These are phyloP conservation scores for Ascochyta lentis DNA, from an alignment of 2,329 filamentous ascomycete genomes.

Conservation along the genomic window DNA sequence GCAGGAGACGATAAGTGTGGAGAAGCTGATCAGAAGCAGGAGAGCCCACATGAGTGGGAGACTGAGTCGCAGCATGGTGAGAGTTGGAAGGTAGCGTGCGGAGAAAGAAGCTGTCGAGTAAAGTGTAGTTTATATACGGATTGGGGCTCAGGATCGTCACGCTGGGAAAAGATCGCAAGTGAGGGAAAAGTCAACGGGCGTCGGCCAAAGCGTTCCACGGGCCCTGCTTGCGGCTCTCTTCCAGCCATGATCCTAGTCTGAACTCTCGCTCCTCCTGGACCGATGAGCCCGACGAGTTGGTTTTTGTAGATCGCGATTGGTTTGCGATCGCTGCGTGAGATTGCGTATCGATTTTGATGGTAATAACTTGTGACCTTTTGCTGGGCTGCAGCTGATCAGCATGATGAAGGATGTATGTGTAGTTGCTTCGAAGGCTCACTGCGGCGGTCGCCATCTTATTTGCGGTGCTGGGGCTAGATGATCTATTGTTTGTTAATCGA, in stretches of 20 bases:
- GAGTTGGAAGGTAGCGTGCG: not conserved
- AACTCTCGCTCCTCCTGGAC: not conserved
- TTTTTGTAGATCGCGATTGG: not conserved
- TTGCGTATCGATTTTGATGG: not conserved
- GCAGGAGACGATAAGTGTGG: not conserved
- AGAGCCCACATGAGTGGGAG: not conserved
- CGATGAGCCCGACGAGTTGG: not conserved
- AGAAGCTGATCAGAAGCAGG: not conserved
- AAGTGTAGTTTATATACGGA: not conserved
- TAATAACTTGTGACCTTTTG: constrained; percentile 2
- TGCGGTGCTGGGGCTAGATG: no score
- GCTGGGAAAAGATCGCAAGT: not conserved
- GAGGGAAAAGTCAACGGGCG: constrained; percentile 6
- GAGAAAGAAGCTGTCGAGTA: not conserved
- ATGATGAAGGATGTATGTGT: not conserved
- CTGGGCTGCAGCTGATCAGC: not conserved
- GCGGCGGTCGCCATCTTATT: not conserved
- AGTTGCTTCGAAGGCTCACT: not conserved
- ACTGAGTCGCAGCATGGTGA: not conserved
- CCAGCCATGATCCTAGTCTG: constrained; percentile 22
- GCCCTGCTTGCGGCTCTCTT: constrained; percentile 16
- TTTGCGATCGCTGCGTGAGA: not conserved
- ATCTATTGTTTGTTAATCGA: no score
- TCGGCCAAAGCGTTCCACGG: constrained; percentile 25
- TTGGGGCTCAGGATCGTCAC: no score